These are phyloP conservation scores for Papiliotrema flavescens DNA, from an alignment of 1,284 basidiomycete genomes.

Conservation along the genomic window DNA sequence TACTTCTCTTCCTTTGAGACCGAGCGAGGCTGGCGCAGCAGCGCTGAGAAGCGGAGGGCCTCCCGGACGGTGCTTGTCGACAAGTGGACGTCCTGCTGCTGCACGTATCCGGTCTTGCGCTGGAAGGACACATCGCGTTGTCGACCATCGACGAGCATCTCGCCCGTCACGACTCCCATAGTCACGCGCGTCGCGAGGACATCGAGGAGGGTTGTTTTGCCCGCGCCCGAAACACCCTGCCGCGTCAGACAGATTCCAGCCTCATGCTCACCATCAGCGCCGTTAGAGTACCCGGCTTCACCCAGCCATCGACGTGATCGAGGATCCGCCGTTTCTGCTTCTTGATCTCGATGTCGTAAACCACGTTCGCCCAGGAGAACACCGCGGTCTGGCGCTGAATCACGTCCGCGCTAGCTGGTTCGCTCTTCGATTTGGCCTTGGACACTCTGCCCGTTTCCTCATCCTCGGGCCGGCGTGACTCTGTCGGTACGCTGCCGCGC, in stretches of 20 bases:
- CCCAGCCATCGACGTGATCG: conserved; percentile 77
- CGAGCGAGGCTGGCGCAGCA: conserved; percentile 68
- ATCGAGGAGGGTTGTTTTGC: conserved; percentile 77
- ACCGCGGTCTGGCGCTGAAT: conserved; percentile 49
- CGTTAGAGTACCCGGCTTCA: conserved; percentile 76
- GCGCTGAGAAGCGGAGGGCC: conserved; percentile 75
- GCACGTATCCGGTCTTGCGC: conserved; percentile 61
- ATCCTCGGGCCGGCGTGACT: conserved; percentile 15
- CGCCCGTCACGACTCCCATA: conserved; percentile 73
- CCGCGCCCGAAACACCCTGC: conserved; percentile 61
- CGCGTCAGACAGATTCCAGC: not conserved
- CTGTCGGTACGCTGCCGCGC: conserved; percentile 47
- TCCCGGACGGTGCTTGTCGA: conserved; percentile 70
- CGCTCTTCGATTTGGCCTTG: too few species aligned
- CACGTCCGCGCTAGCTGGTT: too few species aligned
- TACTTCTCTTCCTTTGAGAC: conserved; percentile 70
- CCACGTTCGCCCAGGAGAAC: conserved; percentile 51
- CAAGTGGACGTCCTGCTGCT: conserved; percentile 77
- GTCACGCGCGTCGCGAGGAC: conserved; percentile 72
- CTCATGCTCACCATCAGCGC: conserved; percentile 44
- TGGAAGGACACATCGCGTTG: conserved; percentile 66
- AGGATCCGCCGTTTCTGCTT: conserved; percentile 62
- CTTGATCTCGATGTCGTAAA: conserved; percentile 61
- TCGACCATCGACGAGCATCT: conserved; percentile 73
- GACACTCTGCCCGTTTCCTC: conserved; percentile 18